Percentiles rank a stretch among this genome's conserved stretches.
Evolutionary conservation across 805 yeast species (phyloP).

Genomic region (Sugiyamaella smithiae): DNA sequence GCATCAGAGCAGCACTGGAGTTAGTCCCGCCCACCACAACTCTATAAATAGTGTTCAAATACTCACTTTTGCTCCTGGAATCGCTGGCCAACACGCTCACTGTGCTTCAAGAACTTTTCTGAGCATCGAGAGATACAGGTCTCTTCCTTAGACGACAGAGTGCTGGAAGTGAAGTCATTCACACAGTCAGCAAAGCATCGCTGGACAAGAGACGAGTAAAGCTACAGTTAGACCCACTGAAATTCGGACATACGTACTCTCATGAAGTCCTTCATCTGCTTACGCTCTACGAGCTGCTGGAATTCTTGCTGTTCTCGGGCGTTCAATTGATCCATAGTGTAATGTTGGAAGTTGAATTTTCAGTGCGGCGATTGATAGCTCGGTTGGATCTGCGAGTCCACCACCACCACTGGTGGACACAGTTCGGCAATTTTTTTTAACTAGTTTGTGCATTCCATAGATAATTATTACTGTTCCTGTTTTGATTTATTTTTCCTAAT

Average conservation of each 20-base stretch:
- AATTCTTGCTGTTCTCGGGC: slow-evolving; percentile 95
- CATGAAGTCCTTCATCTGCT: slow-evolving; percentile 99
- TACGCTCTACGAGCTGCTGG: slow-evolving; percentile 91
- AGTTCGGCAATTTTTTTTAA: too few relatives aligned
- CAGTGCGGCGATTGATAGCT: slow-evolving; percentile 6
- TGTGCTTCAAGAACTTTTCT: slow-evolving; percentile 95
- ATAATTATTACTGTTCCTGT: too few relatives aligned
- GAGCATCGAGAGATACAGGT: slow-evolving; percentile 87
- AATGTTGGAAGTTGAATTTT: background rate
- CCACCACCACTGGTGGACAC: too few relatives aligned
- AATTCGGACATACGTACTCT: slow-evolving; percentile 62
- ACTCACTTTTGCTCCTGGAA: slow-evolving; percentile 92
- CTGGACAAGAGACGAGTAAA: slow-evolving; percentile 91
- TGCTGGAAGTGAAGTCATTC: slow-evolving; percentile 93
- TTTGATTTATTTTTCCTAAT: too few relatives aligned
- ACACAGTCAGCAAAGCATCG: slow-evolving; percentile 98
- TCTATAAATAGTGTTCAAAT: background rate
- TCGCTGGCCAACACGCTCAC: slow-evolving; percentile 97
- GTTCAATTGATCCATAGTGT: slow-evolving; percentile 85
- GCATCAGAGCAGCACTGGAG: slow-evolving; percentile 24
- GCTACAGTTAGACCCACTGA: too few relatives aligned
- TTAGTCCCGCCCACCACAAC: background rate
- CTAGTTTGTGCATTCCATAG: too few relatives aligned
- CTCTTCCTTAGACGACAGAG: slow-evolving; percentile 80
- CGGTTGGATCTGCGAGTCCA: too few relatives aligned